Conservation (phyloP, 2,329 filamentous ascomycete species). For the Amauroascus verrucosus region DNA sequence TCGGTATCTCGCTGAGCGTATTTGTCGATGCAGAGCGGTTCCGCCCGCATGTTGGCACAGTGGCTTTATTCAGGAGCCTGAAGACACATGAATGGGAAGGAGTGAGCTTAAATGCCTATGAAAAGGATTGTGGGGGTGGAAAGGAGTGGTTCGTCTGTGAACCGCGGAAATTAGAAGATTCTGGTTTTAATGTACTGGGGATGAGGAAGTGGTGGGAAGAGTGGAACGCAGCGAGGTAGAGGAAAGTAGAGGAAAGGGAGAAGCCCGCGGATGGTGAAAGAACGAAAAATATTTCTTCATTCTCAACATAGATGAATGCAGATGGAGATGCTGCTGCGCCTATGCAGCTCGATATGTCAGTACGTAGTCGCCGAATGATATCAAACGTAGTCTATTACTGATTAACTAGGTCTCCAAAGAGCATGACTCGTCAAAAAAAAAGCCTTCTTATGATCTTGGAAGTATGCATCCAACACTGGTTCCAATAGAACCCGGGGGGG, state of each 20-base stretch:
- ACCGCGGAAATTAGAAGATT: constrained; percentile 12
- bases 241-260: not conserved
- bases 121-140: constrained; percentile 17
- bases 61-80: constrained; percentile 22
- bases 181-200: constrained; percentile 16
- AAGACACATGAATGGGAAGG: constrained; percentile 24
- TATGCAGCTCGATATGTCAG: not conserved
- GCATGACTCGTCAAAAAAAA: too few relatives aligned
- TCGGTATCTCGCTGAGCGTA: constrained; percentile 22
- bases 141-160: constrained; percentile 22
- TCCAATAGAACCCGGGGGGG: too few relatives aligned
- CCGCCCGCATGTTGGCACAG: constrained; percentile 21
- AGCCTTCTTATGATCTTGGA: too few relatives aligned
- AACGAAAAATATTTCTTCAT: not conserved
- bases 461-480: too few relatives aligned
- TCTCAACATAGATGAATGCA: not conserved
- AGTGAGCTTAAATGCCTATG: constrained; percentile 25
- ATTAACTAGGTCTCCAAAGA: too few relatives aligned
- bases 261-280: not conserved
- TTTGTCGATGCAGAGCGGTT: constrained; percentile 24
- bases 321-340: not conserved
- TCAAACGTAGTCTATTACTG: too few relatives aligned
- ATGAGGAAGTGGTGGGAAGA: constrained; percentile 20
- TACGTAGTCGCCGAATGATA: too few relatives aligned
- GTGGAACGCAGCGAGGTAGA: constrained; percentile 1